These are phyloP conservation scores for Chrysopogon serrulatus DNA, from an alignment of 176 grass and related monocot genomes.

Conservation along the genomic window DNA sequence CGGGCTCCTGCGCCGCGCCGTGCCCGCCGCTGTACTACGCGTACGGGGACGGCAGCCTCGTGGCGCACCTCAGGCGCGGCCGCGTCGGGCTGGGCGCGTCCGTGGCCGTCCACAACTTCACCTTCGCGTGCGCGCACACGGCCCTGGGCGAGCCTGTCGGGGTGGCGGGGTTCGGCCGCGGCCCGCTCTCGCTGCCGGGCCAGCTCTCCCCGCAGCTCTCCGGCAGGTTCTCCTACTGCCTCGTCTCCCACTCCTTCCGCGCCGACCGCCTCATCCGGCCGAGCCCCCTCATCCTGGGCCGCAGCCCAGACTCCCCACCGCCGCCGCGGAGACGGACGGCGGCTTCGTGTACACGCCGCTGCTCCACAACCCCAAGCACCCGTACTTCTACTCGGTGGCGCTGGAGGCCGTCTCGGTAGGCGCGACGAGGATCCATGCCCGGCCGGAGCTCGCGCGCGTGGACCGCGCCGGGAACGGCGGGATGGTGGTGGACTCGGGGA, in stretches of 20 bases:
- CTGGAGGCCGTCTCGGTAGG: conserved; percentile 63
- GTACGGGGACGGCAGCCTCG: conserved; percentile 88
- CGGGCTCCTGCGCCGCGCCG: conserved; percentile 44
- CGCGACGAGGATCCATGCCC: conserved; percentile 22
- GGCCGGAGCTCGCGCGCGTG: conserved; percentile 37
- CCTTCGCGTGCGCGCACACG: conserved; percentile 80
- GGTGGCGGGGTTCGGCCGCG: conserved; percentile 81
- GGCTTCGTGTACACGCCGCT: conserved; percentile 79
- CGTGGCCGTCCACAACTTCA: conserved; percentile 61
- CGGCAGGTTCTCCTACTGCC: conserved; percentile 85
- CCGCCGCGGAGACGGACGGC: background rate
- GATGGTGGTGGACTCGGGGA: conserved; percentile 88
- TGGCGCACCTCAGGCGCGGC: conserved; percentile 64
- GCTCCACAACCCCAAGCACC: conserved; percentile 79
- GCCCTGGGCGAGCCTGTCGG: conserved; percentile 79
- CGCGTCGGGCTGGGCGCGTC: conserved; percentile 52
- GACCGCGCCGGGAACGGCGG: conserved; percentile 80
- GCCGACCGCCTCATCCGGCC: conserved; percentile 51
- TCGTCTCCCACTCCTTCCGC: conserved; percentile 81
- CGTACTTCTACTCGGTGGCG: conserved; percentile 85
- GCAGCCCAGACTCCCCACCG: conserved; percentile 21
- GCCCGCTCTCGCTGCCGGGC: conserved; percentile 71
- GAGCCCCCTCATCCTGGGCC: conserved; percentile 85
- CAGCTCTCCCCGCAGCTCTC: conserved; percentile 67
- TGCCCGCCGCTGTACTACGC: conserved; percentile 87